phyloP scores from a whole-genome alignment of 2,329 filamentous ascomycete species.

The Paecilomyces dactylethromorphus region DNA sequence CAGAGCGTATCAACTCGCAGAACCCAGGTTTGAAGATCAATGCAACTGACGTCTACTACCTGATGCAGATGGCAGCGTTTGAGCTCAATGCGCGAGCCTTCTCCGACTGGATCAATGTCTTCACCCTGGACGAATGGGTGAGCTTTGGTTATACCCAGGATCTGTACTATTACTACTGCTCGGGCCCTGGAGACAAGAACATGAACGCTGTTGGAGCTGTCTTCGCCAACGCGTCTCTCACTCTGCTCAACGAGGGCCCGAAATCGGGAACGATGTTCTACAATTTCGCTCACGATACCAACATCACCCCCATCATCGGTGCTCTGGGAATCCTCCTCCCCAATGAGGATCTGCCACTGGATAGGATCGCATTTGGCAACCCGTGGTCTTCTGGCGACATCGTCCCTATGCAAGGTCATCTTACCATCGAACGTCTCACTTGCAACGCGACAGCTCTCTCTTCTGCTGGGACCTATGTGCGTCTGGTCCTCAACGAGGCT shows the following conservation, averaged over 20 bases:
- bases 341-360: slow-evolving; percentile 9
- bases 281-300: slow-evolving; percentile 12
- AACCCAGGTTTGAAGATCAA: slow-evolving; percentile 13
- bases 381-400: slow-evolving; percentile 12
- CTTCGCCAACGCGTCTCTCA: slow-evolving; percentile 13
- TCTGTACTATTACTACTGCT: slow-evolving; percentile 15
- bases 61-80: slow-evolving; percentile 16
- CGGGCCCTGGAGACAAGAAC: slow-evolving; percentile 13
- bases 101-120: slow-evolving; percentile 16
- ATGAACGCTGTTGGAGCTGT: slow-evolving; percentile 15
- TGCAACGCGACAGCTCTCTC: slow-evolving; percentile 11
- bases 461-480: slow-evolving; percentile 11
- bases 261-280: slow-evolving; percentile 7
- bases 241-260: slow-evolving; percentile 13
- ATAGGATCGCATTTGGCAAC: slow-evolving; percentile 12
- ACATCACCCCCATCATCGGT: slow-evolving; percentile 14
- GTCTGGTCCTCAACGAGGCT: slow-evolving; percentile 16
- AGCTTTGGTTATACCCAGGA: slow-evolving; percentile 13
- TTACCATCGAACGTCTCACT: slow-evolving; percentile 16
- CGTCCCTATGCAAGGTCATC: slow-evolving; percentile 13
- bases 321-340: slow-evolving; percentile 13
- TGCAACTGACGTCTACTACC: slow-evolving; percentile 10
- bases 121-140: slow-evolving; percentile 17
- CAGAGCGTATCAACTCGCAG: slow-evolving; percentile 14
- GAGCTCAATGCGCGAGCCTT: slow-evolving; percentile 13